phyloP scores from a whole-genome alignment of 2,329 filamentous ascomycete genomes.

The Talaromyces albobiverticillius region DNA sequence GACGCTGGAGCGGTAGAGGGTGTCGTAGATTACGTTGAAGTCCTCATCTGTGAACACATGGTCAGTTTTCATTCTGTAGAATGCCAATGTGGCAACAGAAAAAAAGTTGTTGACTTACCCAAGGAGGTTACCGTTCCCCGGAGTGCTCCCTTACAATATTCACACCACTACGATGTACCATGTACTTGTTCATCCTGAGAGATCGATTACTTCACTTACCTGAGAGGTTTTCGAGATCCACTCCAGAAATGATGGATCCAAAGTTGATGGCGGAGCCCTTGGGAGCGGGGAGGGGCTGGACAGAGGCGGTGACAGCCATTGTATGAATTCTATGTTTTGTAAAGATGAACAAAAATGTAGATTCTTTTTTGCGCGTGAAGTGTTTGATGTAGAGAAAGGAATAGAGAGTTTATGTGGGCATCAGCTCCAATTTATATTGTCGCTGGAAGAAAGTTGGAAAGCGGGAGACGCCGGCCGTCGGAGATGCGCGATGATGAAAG shows the following conservation, averaged over 20 bases:
- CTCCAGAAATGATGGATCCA: constrained; percentile 58
- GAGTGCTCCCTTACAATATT: constrained; percentile 50
- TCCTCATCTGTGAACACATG: constrained; percentile 51
- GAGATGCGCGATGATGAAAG: no score
- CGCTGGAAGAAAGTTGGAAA: no score
- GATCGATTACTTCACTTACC: constrained; percentile 46
- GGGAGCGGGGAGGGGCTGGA: constrained; percentile 24
- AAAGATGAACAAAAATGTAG: no score
- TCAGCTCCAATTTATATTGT: no score
- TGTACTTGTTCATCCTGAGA: constrained; percentile 1
- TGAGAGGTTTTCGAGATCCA: constrained; percentile 61
- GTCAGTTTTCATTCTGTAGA: background rate
- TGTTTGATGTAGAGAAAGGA: no score
- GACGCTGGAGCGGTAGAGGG: constrained; percentile 67
- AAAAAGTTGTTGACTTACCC: constrained; percentile 18
- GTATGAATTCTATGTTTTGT: background rate
- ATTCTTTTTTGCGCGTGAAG: no score
- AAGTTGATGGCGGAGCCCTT: constrained; percentile 51
- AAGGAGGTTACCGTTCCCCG: constrained; percentile 61
- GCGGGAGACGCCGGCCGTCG: no score
- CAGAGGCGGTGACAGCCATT: constrained; percentile 14
- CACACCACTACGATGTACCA: constrained; percentile 18
- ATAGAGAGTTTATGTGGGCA: background rate
- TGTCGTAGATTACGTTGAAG: constrained; percentile 61
- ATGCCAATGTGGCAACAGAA: background rate